Conservation (phyloP, 2,329 filamentous ascomycete species). For the Byssoonygena ceratinophila region DNA sequence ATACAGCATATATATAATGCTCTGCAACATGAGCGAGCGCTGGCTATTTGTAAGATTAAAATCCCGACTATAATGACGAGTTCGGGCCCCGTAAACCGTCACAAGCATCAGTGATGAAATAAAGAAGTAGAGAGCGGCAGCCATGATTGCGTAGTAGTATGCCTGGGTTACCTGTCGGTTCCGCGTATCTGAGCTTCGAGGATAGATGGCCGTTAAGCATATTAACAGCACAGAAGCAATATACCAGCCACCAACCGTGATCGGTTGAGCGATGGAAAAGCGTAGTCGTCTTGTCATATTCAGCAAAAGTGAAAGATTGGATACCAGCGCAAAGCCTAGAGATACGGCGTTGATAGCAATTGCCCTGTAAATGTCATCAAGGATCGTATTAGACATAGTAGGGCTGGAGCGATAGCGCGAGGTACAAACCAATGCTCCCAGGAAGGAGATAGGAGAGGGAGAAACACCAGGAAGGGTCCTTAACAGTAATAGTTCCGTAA, state of each 20-base stretch:
- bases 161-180: constrained; percentile 44
- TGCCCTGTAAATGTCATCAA: constrained; percentile 29
- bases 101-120: constrained; percentile 46
- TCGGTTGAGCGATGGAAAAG: constrained; percentile 48
- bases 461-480: constrained; percentile 45
- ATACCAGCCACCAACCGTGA: constrained; percentile 52
- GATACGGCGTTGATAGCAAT: constrained; percentile 48
- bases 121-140: constrained; percentile 47
- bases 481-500: constrained; percentile 38
- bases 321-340: constrained; percentile 43
- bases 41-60: constrained; percentile 48
- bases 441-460: not conserved
- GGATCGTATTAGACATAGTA: not conserved
- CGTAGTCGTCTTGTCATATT: constrained; percentile 49
- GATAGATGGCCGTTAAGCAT: constrained; percentile 41
- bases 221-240: constrained; percentile 46
- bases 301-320: constrained; percentile 46
- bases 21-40: constrained; percentile 42
- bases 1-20: constrained; percentile 34
- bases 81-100: constrained; percentile 47
- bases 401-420: not conserved
- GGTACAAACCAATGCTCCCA: too few relatives aligned
- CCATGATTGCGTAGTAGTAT: constrained; percentile 52
- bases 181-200: constrained; percentile 29
- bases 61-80: constrained; percentile 45